A percentile compares a stretch with the other conserved stretches of the same genome.
These are phyloP conservation scores for Gastrolobium villosum DNA, from an alignment of 306 rosid species.

Conservation along the genomic window DNA sequence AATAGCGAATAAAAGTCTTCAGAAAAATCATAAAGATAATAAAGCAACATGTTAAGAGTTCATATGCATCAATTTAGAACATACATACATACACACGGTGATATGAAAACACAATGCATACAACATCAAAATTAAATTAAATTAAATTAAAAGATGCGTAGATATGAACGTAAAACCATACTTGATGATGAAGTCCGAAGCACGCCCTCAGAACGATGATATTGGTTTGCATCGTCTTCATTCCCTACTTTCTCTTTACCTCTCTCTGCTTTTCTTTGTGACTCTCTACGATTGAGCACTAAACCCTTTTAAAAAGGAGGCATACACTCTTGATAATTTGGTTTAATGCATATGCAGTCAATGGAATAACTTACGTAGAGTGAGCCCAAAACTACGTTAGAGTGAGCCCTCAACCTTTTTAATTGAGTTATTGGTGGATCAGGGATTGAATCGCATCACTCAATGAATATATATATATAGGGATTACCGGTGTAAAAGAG, in stretches of 20 bases:
- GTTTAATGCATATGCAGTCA: no score
- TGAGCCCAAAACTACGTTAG: no score
- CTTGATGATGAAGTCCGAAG: conserved; percentile 1
- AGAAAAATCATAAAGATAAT: background rate
- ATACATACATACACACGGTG: background rate
- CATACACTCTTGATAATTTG: background rate
- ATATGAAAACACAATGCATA: background rate
- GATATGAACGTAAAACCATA: background rate
- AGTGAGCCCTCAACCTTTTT: no score
- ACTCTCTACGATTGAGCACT: background rate
- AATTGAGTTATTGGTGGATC: no score
- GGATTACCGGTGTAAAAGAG: no score
- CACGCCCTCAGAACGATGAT: background rate
- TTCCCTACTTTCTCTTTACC: background rate
- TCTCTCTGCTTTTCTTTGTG: background rate
- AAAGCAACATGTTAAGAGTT: background rate
- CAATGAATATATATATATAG: no score
- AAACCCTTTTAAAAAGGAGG: background rate
- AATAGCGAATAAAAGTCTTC: background rate
- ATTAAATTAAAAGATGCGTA: no score
- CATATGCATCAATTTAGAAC: background rate
- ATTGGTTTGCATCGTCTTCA: background rate
- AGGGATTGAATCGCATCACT: no score
- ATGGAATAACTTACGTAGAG: no score
- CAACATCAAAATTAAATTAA: background rate